Evolutionary conservation across 192 early-diverging fungal genomes (phyloP), one percentile per base, ranked within the genome.

Genomic region (Phlyctochytrium bullatum): DNA sequence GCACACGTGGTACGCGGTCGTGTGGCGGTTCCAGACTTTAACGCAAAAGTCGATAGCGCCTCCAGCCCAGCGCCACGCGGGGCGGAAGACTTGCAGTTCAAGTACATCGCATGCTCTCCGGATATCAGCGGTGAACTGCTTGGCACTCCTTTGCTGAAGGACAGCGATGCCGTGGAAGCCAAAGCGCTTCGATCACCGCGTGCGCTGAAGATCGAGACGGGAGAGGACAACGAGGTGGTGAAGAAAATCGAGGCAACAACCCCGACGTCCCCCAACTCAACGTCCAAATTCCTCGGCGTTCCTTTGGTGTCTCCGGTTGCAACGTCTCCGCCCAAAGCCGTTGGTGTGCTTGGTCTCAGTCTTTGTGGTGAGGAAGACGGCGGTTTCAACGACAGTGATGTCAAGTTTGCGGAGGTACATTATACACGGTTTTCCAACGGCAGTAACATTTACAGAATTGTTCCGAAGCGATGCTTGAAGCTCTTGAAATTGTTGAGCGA

Each of bases 331-430:
- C 40, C 40, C 10, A 61, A 69, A 24, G 33, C 65, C 0, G 68
- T 77, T 1, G 76, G 76, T 50, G 68, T 72, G 0, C 20, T 77
- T 2, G 61, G 58, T 17, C 24, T 77, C 36, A 73, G 50, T 31
- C 32, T 77, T 34, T 31, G 57, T 12, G 71, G 76, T 3, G 3
- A 40, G 20, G 67, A 72, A 33, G 70, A 69, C 33, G 59, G 57
- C 1, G 76, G 72, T 2, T 72, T 74, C 51, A 65, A 61, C 23
- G 54, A 65, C 2, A 52, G 40, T n/a, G 76, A 78, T 68, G 31
- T 72, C 14, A 28, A 36, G 28, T 78, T 78, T 62, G 52, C 71
- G 40, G 63, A 71, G 67, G 76, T 78, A 67, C 23, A 60, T 28
- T 14, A 28, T n/a, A n/a, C n/a, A n/a, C n/a, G n/a, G n/a, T n/a